Evolutionary conservation across 768 basidiomycete genomes (phyloP).

Genomic region (Russula compacta): DNA sequence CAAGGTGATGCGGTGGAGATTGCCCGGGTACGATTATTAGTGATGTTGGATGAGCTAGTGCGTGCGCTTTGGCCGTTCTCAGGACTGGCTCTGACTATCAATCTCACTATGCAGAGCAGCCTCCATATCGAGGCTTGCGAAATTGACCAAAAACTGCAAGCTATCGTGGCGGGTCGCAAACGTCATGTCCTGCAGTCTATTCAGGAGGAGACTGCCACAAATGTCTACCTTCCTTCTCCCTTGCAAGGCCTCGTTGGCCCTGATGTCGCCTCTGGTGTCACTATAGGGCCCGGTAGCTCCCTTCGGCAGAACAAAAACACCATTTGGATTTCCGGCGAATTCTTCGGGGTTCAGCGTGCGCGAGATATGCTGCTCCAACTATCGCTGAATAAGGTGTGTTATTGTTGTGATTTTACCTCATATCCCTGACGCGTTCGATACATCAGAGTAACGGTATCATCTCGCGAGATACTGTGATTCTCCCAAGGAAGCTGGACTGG

Average conservation of each 20-base stretch:
- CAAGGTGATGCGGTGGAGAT: slow-evolving; percentile 83
- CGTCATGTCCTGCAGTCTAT: slow-evolving; percentile 81
- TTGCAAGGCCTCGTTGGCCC: slow-evolving; percentile 78
- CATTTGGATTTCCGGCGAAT: slow-evolving; percentile 97
- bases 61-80: slow-evolving; percentile 35
- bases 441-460: slow-evolving; percentile 77
- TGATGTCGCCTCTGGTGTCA: slow-evolving; percentile 38
- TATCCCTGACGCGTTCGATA: neutral
- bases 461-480: slow-evolving; percentile 86
- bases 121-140: slow-evolving; percentile 86
- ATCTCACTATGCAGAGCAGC: slow-evolving; percentile 51
- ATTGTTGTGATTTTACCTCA: neutral
- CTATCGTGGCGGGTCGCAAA: slow-evolving; percentile 85
- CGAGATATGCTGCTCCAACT: slow-evolving; percentile 91
- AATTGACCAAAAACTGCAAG: slow-evolving; percentile 90
- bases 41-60: slow-evolving; percentile 92
- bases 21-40: slow-evolving; percentile 81
- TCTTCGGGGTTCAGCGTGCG: slow-evolving; percentile 91
- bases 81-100: neutral
- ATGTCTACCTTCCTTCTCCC: slow-evolving; percentile 90
- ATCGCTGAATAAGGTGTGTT: slow-evolving; percentile 71
- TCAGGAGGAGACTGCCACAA: slow-evolving; percentile 95
- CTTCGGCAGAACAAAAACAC: slow-evolving; percentile 56
- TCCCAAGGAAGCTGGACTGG: slow-evolving; percentile 97
- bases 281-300: slow-evolving; percentile 30